Conservation (phyloP, 805 yeast species). For the Kodamaea jinghongensis region DNA sequence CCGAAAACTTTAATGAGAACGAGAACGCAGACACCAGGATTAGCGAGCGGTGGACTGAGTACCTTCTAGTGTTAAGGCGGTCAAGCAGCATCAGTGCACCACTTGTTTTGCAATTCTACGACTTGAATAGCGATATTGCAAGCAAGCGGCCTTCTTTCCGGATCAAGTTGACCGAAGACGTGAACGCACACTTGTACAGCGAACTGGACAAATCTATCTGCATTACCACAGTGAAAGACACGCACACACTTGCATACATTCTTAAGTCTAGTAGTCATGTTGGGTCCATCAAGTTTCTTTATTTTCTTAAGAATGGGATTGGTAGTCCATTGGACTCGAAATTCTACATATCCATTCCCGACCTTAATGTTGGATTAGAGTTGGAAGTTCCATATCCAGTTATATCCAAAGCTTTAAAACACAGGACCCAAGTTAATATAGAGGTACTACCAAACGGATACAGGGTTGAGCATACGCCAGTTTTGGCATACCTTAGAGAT, state of each 20-base stretch:
- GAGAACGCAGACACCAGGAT: slow-evolving; percentile 55
- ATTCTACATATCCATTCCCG: slow-evolving; percentile 44
- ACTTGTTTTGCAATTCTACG: slow-evolving; percentile 61
- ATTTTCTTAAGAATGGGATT: slow-evolving; percentile 49
- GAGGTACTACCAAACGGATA: slow-evolving; percentile 21
- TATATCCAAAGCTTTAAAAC: slow-evolving; percentile 11
- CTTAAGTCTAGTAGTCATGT: slow-evolving; percentile 52
- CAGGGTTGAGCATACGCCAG: slow-evolving; percentile 18
- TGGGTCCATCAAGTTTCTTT: slow-evolving; percentile 62
- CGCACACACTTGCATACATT: slow-evolving; percentile 43
- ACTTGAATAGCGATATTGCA: slow-evolving; percentile 32
- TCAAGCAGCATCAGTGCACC: slow-evolving; percentile 54
- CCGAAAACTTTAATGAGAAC: slow-evolving; percentile 40
- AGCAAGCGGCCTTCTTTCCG: slow-evolving; percentile 21
- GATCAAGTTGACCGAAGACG: slow-evolving; percentile 17
- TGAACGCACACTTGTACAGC: slow-evolving; percentile 54
- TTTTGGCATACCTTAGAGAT: slow-evolving; percentile 39
- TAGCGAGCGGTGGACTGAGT: slow-evolving; percentile 77
- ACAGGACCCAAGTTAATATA: slow-evolving; percentile 10
- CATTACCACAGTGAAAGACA: slow-evolving; percentile 33
- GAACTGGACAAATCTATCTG: slow-evolving; percentile 68
- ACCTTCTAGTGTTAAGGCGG: slow-evolving; percentile 66
- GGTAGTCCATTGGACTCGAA: slow-evolving; percentile 29
- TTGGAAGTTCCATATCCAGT: slow-evolving; percentile 42
- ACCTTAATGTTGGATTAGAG: slow-evolving; percentile 42